Percentiles rank a stretch among this genome's conserved stretches.
phyloP scores from a whole-genome alignment of 148 eudicot genomes.

The Simmondsia chinensis region DNA sequence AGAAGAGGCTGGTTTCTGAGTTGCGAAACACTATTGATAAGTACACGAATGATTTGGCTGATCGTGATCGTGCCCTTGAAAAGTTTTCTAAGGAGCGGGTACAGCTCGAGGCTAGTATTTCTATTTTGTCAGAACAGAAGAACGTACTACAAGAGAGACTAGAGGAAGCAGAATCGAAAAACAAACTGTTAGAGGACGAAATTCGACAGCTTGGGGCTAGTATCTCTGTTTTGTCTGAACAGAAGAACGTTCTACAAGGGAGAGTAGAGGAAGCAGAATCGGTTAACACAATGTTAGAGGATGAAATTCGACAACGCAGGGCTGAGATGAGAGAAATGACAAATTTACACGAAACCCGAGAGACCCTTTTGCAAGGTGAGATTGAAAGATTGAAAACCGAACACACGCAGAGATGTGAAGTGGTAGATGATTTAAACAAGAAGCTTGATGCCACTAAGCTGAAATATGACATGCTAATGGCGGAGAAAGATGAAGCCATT shows the following conservation, averaged over 20 bases:
- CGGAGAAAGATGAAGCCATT: conserved; percentile 44
- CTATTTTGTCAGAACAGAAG: too few species aligned
- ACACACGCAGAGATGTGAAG: conserved; percentile 17
- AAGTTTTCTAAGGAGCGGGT: too few species aligned
- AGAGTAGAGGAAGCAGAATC: conserved; percentile 21
- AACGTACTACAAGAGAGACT: conserved; percentile 27
- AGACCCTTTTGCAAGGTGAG: conserved; percentile 22
- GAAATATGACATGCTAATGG: conserved; percentile 41
- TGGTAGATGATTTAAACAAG: conserved; percentile 39
- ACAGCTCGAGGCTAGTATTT: too few species aligned
- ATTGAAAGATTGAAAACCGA: conserved; percentile 26
- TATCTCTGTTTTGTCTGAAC: conserved; percentile 28
- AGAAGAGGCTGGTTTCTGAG: conserved; percentile 32
- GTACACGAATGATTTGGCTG: conserved; percentile 20
- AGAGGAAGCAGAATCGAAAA: conserved; percentile 24
- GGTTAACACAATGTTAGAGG: conserved; percentile 23
- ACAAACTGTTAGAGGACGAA: too few species aligned
- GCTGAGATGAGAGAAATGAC: conserved; percentile 25
- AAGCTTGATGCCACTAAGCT: conserved; percentile 38
- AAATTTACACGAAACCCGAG: conserved; percentile 29
- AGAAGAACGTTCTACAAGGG: conserved; percentile 19
- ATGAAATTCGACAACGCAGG: conserved; percentile 26
- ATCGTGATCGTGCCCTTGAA: conserved; percentile 31
- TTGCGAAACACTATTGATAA: conserved; percentile 30
- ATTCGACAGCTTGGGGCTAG: conserved; percentile 33